Base-by-base conservation (phyloP, 2,329 filamentous ascomycete species). In the Neofusicoccum umdonicola region DNA sequence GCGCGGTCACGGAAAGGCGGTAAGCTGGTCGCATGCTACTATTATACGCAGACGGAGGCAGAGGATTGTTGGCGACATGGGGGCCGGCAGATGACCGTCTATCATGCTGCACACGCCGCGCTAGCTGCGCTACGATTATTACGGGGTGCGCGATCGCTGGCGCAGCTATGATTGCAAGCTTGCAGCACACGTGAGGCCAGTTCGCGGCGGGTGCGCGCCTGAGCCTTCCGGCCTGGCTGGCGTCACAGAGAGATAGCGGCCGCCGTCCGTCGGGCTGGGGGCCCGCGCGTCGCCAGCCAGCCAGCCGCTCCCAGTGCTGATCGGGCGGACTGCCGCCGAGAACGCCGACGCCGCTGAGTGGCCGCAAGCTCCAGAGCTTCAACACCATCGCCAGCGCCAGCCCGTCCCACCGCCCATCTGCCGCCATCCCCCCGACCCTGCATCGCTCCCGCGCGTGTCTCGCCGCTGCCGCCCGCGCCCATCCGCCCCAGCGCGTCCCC, bases 21-120 rank as follows among this genome's bases (percentile, higher is more conserved):
- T 60, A 60, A 60, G 42, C n/a, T 60, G 56, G 56, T 47, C 11
- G 56, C 52, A 37, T 45, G 42, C 42, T 37, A 37, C 56, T 60
- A 47, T 60, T 60, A 60, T 60, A 22, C 22, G 22, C 22, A 60
- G 56, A 17, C n/a, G 42, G 54, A 45, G 44, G 42, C 56, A 47
- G 56, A 60, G 12, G 42, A 35, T n/a, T 31, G 27, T 11, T 44
- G 42, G 41, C n/a, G 42, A 47, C 56, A 60, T 60, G 56, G 56
- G 56, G 48, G 61, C 50, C 61, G 61, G 61, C 61, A 63, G 61
- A 63, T 63, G 61, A 63, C 61, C 61, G 56, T 47, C 56, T 19
- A 35, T 48, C 56, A 47, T 58, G 41, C 56, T 60, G 56, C 56
- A 60, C 42, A 47, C 58, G 35, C 57, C 57, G 57, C 58, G 58